Evolutionary conservation across 2,329 filamentous ascomycete genomes (phyloP), one percentile per base, ranked within the genome.

Genomic region (Epichloe glyceriae): DNA sequence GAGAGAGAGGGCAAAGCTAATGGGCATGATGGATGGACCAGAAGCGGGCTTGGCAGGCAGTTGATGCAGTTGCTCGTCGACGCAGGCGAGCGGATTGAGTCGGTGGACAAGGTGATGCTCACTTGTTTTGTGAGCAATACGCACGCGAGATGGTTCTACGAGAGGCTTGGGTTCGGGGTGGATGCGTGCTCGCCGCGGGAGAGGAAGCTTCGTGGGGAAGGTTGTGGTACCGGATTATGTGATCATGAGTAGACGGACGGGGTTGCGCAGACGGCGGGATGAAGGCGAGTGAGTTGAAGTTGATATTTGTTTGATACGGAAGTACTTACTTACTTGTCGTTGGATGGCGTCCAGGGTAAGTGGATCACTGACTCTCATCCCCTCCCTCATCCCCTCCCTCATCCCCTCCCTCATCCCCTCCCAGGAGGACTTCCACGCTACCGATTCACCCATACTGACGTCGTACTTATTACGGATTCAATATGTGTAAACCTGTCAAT

Each of bases 101-200:
- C 71, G 0, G 71, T 85, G 44, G 64, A 70, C 20, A 88, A 88
- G 65, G 72, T 80, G 44, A 89, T 89, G 85, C 68, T 89, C 59
- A 88, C 84, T 1, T 85, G 84, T 60, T 88, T 87, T 60, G 64
- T 74, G 48, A 71, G 72, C 54, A 89, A 89, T 60, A 56, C 65
- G 34, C 64, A 65, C 2, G 85, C 76, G 0, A 66, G 76, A 40
- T 60, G 57, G 3, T 84, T 88, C 57, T 89, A 89, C 64, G 64
- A 70, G 45, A 75, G 70, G 53, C 62, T 80, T 12, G 84, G 83
- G 0, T 83, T 79, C 59, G 64, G 55, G 38, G 70, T 65, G 43
- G 80, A 84, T 56, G 72, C 70, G 8, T 74, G 71, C 46, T 81
- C 79, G 14, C 81, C 80, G 0, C 61, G 61, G 37, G 70, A 75